Evolutionary conservation across 2,329 filamentous ascomycete genomes (phyloP).

Genomic region (Fusarium penzigii): DNA sequence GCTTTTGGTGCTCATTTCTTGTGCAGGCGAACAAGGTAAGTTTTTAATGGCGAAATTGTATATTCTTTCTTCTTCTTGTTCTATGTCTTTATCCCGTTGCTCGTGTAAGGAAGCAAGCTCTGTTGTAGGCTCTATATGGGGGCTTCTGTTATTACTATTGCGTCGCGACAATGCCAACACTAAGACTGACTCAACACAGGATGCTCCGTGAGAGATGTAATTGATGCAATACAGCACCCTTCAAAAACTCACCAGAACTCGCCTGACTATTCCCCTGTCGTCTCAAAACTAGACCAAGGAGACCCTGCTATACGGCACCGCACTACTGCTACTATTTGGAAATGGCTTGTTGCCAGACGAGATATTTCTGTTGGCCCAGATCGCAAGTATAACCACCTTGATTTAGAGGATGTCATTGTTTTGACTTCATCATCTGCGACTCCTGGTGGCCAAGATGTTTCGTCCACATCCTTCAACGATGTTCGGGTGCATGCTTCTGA

Average conservation of each 20-base stretch:
- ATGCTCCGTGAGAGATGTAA: constrained; percentile 33
- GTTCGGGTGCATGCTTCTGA: constrained; percentile 51
- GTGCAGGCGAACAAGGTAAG: constrained; percentile 41
- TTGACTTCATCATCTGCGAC: constrained; percentile 13
- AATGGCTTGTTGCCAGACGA: constrained; percentile 36
- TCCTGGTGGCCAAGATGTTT: constrained; percentile 5
- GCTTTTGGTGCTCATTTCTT: constrained; percentile 39
- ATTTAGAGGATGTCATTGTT: constrained; percentile 35
- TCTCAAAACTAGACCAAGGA: constrained; percentile 9
- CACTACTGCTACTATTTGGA: constrained; percentile 37
- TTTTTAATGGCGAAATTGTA: constrained; percentile 7
- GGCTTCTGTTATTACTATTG: background rate
- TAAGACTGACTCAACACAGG: constrained; percentile 27
- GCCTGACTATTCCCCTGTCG: background rate
- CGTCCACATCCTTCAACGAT: background rate
- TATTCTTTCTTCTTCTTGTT: background rate
- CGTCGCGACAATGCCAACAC: background rate
- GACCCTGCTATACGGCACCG: constrained; percentile 23
- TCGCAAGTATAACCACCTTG: constrained; percentile 40
- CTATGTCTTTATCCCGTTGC: background rate
- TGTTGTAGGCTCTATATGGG: background rate
- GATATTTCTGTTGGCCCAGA: constrained; percentile 39
- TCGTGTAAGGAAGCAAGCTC: background rate
- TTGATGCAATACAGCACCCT: constrained; percentile 34
- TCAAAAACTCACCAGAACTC: constrained; percentile 17